A percentile compares a stretch with the other conserved stretches of the same genome.
phyloP scores from a whole-genome alignment of 2,329 filamentous ascomycete species.

The Bipolaris cookei region DNA sequence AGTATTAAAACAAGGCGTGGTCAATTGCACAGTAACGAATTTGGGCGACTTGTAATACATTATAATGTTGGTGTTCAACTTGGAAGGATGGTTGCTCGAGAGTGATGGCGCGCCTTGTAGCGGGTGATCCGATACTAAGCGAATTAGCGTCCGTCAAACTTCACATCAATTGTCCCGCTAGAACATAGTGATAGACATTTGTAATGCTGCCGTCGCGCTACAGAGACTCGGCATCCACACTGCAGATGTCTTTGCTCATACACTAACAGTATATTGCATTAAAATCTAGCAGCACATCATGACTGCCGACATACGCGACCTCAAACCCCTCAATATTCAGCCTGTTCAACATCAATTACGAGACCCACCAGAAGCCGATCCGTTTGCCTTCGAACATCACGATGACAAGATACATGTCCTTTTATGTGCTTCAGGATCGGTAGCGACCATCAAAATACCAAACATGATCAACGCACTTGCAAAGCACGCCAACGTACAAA shows the following conservation, averaged over 20 bases:
- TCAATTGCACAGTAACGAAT: not conserved
- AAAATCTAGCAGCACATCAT: slow-evolving; percentile 23
- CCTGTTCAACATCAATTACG: slow-evolving; percentile 35
- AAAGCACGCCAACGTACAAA: slow-evolving; percentile 65
- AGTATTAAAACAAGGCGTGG: not conserved
- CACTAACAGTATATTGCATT: slow-evolving; percentile 6
- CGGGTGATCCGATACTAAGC: slow-evolving; percentile 3
- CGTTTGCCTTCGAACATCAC: slow-evolving; percentile 35
- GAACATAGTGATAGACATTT: slow-evolving; percentile 6
- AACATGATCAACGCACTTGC: slow-evolving; percentile 62
- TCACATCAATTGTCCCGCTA: slow-evolving; percentile 9
- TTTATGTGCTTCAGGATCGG: slow-evolving; percentile 71
- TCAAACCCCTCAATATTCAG: slow-evolving; percentile 38
- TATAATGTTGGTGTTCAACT: not conserved
- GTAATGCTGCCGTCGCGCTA: slow-evolving; percentile 16
- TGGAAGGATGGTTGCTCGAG: not conserved
- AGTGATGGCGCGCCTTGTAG: not conserved
- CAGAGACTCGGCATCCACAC: not conserved
- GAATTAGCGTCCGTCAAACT: slow-evolving; percentile 16
- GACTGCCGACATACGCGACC: slow-evolving; percentile 31
- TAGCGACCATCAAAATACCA: slow-evolving; percentile 83
- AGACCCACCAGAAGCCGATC: slow-evolving; percentile 21
- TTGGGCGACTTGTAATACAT: not conserved
- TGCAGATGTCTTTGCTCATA: slow-evolving; percentile 17
- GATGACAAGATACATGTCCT: slow-evolving; percentile 62